Base-by-base conservation (phyloP, 2,329 filamentous ascomycete genomes). In the Sclerotinia minor region DNA sequence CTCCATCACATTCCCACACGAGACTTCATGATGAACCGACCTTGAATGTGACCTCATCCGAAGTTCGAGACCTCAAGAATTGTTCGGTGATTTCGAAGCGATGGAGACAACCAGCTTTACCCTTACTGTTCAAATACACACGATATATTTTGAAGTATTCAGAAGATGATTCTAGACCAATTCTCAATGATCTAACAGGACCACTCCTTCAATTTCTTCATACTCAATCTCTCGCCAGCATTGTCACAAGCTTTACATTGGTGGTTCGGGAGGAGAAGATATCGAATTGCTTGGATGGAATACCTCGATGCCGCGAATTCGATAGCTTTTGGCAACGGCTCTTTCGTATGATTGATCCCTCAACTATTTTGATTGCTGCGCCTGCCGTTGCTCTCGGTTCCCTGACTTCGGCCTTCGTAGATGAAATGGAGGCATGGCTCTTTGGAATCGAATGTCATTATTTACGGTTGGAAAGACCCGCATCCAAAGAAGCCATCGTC, bases 361-460 rank as follows among this genome's bases (percentile, higher is more conserved):
- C 80, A 58, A 79, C 81, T 55, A 76, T 90, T 68, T 85, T 84
- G 9, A 78, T 90, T 65, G 77, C 88, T 58, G 88, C 88, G 0
- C 85, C 88, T 8, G 87, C 89, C 0, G 80, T 83, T 5, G 84
- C 87, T 24, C 80, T 93, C 9, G 87, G 88, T 1, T 82, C 82
- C 0, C 79, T 92, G 60, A 78, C 89, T 5, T 84, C 85, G 24
- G 84, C 84, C 6, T 81, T 80, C 68, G 80, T 90, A 38, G 83
- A 85, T 61, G 80, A 85, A 50, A 81, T 81, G 13, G 85, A 90
- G 73, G 80, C 80, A 6, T 90, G 87, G 87, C 83, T 83, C 32
- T 91, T 91, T 72, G 82, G 86, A 67, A 85, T 86, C 70, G 82
- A 83, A 8, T 83, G 85, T 65, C 89, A 92, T 72, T 82, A 89